A percentile compares a stretch with the other conserved stretches of the same genome.
phyloP scores from a whole-genome alignment of 495 filamentous ascomycete species.

The Xylaria venustula region DNA sequence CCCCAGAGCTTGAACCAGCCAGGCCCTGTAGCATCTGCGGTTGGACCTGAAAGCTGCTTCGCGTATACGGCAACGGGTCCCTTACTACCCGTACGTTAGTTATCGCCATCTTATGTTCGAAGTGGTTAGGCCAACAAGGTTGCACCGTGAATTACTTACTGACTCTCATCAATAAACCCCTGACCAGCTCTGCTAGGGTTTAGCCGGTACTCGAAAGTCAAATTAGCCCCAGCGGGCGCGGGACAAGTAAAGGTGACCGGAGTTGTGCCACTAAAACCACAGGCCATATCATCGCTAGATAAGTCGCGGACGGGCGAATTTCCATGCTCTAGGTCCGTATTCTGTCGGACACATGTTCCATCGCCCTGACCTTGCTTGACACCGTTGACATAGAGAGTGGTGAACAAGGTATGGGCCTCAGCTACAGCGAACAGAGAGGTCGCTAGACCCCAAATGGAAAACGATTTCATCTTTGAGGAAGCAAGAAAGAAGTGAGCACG shows the following conservation, averaged over 20 bases:
- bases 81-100: conserved; percentile 22
- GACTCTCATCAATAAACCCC: conserved; percentile 48
- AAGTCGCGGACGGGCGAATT: conserved; percentile 50
- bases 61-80: conserved; percentile 65
- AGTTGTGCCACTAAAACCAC: conserved; percentile 51
- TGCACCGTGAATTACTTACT: conserved; percentile 20
- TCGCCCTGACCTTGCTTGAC: conserved; percentile 48
- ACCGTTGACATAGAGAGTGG: conserved; percentile 55
- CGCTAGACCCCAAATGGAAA: background rate
- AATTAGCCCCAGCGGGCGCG: conserved; percentile 38
- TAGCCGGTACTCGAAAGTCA: conserved; percentile 55
- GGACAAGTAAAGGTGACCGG: conserved; percentile 50
- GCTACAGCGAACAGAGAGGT: background rate
- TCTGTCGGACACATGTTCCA: conserved; percentile 57
- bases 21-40: conserved; percentile 33
- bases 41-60: conserved; percentile 50
- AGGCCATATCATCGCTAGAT: conserved; percentile 55
- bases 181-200: conserved; percentile 45
- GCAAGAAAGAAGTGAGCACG: too few relatives aligned
- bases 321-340: conserved; percentile 36
- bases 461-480: conserved; percentile 18
- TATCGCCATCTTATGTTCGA: too few relatives aligned
- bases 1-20: conserved; percentile 70
- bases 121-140: too few relatives aligned
- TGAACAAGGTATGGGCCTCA: conserved; percentile 56